Evolutionary conservation across 2,329 filamentous ascomycete species (phyloP), one percentile per base, ranked within the genome.

Genomic region (Arthrobotrys pseudoclavata): DNA sequence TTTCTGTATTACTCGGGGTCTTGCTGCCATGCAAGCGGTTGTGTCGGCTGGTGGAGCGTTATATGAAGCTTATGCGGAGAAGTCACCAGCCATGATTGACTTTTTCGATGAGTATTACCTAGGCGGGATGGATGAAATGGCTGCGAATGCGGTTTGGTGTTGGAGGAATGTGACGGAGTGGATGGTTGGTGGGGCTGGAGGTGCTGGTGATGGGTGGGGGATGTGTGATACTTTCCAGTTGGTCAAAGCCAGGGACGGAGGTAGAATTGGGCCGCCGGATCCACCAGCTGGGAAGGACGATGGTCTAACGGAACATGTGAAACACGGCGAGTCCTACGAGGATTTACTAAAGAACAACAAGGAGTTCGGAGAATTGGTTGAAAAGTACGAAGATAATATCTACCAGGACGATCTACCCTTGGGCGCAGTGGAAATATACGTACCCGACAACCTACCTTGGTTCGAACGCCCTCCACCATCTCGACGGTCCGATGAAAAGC

Each of bases 161-260:
- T 82, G 81, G 81, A 69, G 74, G 24, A 81, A 80, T 55, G 61
- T 81, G 13, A 80, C 80, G 6, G 69, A 76, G 37, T 82, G 81
- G 81, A 74, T 81, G 20, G 77, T 74, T 13, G 57, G 69, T 15
- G 80, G 80, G 12, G 70, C 67, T n/a, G 80, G 75, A 18, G 80
- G 79, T 37, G 66, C 62, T 13, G 69, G 69, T 2, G 79, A 78
- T 15, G 80, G 79, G 13, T 82, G 81, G 81, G 76, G 72, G 3
- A 69, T 82, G 60, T 82, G 81, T 53, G 81, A 82, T 76, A 76
- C 80, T 1, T 82, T 82, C 70, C 79, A 79, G 26, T 67, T 81
- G 31, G 80, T 81, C 60, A 76, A 68, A 45, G 76, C 79, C 6
- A 64, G 78, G 12, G 40, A 76, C 26, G 72, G 72, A 1, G 72